Conservation (phyloP, 352 stramenopile genomes). For the Globisporangium uncinulatum region DNA sequence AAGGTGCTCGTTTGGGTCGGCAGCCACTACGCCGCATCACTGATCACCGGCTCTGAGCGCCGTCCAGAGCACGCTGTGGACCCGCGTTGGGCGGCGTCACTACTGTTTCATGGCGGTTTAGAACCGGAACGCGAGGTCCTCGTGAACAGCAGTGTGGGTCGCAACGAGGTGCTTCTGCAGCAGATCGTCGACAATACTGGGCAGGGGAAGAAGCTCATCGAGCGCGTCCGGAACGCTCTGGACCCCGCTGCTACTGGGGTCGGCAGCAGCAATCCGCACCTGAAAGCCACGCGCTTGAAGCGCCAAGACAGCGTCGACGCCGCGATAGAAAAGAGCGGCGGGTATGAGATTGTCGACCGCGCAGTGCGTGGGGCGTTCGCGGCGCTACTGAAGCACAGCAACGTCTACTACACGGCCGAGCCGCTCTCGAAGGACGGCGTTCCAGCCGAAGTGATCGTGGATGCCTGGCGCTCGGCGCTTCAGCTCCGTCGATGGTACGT, state of each 20-base stretch:
- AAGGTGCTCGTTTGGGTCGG: conserved; percentile 55
- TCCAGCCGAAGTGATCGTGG: conserved; percentile 59
- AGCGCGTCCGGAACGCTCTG: conserved; percentile 69
- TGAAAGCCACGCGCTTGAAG: conserved; percentile 59
- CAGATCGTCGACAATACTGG: conserved; percentile 75
- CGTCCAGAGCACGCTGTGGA: conserved; percentile 16
- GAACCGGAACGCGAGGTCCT: background rate
- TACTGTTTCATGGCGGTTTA: conserved; percentile 44
- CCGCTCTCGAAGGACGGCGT: conserved; percentile 52
- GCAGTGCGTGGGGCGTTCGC: conserved; percentile 78
- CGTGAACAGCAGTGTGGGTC: conserved; percentile 7
- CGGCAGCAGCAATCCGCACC: conserved; percentile 46
- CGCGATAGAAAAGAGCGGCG: conserved; percentile 78
- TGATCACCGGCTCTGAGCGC: conserved; percentile 38
- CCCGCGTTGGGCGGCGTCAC: conserved; percentile 42
- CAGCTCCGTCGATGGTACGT: conserved; percentile 77
- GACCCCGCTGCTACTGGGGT: conserved; percentile 38
- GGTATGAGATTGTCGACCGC: conserved; percentile 74
- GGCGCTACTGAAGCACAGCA: conserved; percentile 75
- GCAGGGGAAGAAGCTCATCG: conserved; percentile 70
- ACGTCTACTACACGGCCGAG: conserved; percentile 64
- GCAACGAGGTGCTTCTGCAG: conserved; percentile 53
- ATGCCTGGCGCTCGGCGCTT: conserved; percentile 69
- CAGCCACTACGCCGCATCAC: conserved; percentile 54
- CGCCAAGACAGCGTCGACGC: conserved; percentile 82